Conservation (phyloP, 2,329 filamentous ascomycete genomes). For the Xylariales sp. region DNA sequence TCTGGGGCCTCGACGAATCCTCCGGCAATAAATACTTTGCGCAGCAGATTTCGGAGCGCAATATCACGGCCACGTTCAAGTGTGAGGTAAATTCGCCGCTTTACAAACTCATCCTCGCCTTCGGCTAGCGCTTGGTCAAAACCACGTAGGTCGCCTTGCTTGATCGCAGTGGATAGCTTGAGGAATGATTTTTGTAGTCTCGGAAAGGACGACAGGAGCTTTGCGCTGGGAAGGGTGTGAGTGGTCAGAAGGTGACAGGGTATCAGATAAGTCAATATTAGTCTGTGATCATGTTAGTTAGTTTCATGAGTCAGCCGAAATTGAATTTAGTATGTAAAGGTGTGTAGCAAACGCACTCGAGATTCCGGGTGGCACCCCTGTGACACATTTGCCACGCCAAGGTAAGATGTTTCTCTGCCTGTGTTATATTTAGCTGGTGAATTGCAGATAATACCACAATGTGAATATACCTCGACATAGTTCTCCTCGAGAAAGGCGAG, state of each 20-base stretch:
- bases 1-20: constrained; percentile 78
- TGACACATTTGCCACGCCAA: constrained; percentile 82
- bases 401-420: constrained; percentile 77
- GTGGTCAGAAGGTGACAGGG: constrained; percentile 87
- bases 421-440: constrained; percentile 5
- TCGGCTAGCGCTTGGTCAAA: constrained; percentile 80
- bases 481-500: constrained; percentile 94
- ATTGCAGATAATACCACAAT: neutral
- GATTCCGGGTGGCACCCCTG: constrained; percentile 66
- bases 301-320: neutral
- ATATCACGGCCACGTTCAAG: constrained; percentile 90
- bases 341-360: constrained; percentile 56
- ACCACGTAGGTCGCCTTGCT: constrained; percentile 72
- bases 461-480: constrained; percentile 61
- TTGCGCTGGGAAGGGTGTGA: constrained; percentile 72
- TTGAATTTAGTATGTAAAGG: too few species aligned
- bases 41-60: constrained; percentile 82
- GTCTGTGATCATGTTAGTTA: constrained; percentile 42
- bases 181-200: constrained; percentile 72
- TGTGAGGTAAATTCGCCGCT: constrained; percentile 88
- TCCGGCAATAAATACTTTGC: constrained; percentile 83
- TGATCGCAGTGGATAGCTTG: constrained; percentile 75
- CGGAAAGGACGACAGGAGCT: constrained; percentile 71
- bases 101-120: constrained; percentile 90
- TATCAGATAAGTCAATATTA: constrained; percentile 92